Percentiles rank a stretch among this genome's conserved stretches.
phyloP scores from a whole-genome alignment of 441 rosid genomes.

The Rhodomyrtus psidioides region DNA sequence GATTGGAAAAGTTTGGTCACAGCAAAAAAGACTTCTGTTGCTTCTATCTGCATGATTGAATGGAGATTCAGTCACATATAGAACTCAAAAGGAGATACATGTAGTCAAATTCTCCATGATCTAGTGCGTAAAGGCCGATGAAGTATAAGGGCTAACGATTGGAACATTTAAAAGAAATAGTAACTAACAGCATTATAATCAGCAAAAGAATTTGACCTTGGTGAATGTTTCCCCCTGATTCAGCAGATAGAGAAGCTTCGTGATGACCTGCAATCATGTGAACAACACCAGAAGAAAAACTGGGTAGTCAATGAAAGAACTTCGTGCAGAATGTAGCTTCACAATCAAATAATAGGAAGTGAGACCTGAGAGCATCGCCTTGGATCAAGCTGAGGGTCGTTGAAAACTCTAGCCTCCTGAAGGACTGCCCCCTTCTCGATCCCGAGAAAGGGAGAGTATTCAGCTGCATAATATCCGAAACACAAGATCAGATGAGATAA shows the following conservation, averaged over 20 bases:
- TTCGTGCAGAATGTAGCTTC: not conserved
- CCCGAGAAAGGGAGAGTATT: slow-evolving; percentile 93
- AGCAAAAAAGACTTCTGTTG: slow-evolving; percentile 92
- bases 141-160: not conserved
- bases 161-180: not conserved
- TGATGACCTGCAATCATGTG: slow-evolving; percentile 55
- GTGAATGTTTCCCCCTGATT: slow-evolving; percentile 96
- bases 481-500: not conserved
- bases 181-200: not conserved
- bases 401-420: slow-evolving; percentile 97
- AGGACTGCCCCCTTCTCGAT: slow-evolving; percentile 99
- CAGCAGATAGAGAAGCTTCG: slow-evolving; percentile 88
- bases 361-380: slow-evolving; percentile 97
- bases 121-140: not conserved
- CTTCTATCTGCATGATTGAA: slow-evolving; percentile 32
- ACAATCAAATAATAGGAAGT: not conserved
- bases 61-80: not conserved
- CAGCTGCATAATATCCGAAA: slow-evolving; percentile 37
- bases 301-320: not conserved
- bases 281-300: not conserved
- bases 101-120: not conserved
- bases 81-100: not conserved
- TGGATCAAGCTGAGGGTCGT: slow-evolving; percentile 97
- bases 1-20: slow-evolving; percentile 98
- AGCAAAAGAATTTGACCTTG: slow-evolving; percentile 43